Percentiles rank a stretch among this genome's conserved stretches.
Evolutionary conservation across 2,329 filamentous ascomycete species (phyloP).

Genomic region (Sarocladium oryzae): DNA sequence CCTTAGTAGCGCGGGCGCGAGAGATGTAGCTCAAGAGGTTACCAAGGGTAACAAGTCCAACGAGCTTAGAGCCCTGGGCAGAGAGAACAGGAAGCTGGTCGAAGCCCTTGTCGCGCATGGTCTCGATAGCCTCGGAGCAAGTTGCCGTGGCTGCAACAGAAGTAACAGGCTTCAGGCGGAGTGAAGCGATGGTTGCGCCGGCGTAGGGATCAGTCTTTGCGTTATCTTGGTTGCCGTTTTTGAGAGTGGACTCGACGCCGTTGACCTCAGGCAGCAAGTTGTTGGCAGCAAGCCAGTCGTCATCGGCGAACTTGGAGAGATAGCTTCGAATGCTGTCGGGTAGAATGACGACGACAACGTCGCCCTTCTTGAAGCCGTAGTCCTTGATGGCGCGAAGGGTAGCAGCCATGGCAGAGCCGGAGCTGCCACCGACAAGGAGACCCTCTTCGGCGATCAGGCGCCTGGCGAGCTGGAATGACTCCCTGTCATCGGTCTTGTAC

Average conservation of each 20-base stretch:
- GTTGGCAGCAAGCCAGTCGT: conserved; percentile 98
- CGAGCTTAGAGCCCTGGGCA: conserved; percentile 59
- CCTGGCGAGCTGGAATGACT: conserved; percentile 86
- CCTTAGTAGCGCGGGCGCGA: conserved; percentile 67
- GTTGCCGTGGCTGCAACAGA: conserved; percentile 65
- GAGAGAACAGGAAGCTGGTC: conserved; percentile 91
- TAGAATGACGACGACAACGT: conserved; percentile 83
- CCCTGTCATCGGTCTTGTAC: conserved; percentile 95
- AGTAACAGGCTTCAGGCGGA: conserved; percentile 89
- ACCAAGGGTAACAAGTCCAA: conserved; percentile 88
- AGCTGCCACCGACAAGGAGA: conserved; percentile 86
- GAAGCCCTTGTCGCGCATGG: conserved; percentile 96
- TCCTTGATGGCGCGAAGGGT: conserved; percentile 72
- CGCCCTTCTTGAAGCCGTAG: conserved; percentile 68
- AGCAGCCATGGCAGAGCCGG: conserved; percentile 84
- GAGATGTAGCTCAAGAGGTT: conserved; percentile 91
- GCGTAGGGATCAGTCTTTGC: conserved; percentile 60
- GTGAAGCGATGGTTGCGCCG: conserved; percentile 70
- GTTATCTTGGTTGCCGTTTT: conserved; percentile 26
- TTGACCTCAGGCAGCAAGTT: conserved; percentile 65
- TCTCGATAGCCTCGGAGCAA: conserved; percentile 87
- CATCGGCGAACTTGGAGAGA: conserved; percentile 95
- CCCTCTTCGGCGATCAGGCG: conserved; percentile 91
- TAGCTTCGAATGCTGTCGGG: conserved; percentile 98
- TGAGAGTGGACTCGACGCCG: conserved; percentile 41